phyloP scores from a whole-genome alignment of 192 early-diverging fungal species.

The Podochytrium sp. region DNA sequence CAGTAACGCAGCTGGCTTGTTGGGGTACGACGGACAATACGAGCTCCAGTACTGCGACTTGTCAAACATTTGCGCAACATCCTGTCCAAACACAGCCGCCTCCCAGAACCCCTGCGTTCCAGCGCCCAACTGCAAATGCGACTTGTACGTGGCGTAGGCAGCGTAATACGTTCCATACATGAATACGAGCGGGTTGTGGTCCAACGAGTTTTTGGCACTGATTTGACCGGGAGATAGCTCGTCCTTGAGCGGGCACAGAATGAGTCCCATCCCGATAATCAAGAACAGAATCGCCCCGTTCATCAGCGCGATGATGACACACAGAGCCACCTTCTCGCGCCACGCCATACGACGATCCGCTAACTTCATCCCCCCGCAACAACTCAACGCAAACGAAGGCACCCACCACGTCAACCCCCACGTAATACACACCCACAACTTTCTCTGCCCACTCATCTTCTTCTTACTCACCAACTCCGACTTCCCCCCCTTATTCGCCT shows the following conservation, averaged over 20 bases:
- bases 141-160: conserved; percentile 6
- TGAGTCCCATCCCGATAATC: conserved; percentile 61
- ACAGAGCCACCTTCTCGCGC: conserved; percentile 96
- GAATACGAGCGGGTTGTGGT: conserved; percentile 35
- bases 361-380: conserved; percentile 77
- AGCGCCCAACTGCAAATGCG: conserved; percentile 1
- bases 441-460: conserved; percentile 62
- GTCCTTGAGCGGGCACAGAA: conserved; percentile 82
- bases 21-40: conserved; percentile 39
- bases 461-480: conserved; percentile 28
- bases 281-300: conserved; percentile 84
- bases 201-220: conserved; percentile 20
- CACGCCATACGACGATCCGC: conserved; percentile 91
- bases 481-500: background rate
- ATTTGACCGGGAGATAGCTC: conserved; percentile 56
- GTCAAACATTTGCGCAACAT: conserved; percentile 52
- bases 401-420: conserved; percentile 83
- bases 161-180: conserved; percentile 59
- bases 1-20: conserved; percentile 38
- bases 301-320: conserved; percentile 83
- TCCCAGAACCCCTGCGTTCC: conserved; percentile 37
- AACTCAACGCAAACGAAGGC: conserved; percentile 62
- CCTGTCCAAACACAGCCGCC: conserved; percentile 42
- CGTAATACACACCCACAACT: conserved; percentile 78
- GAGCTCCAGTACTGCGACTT: conserved; percentile 24